phyloP scores from a whole-genome alignment of 345 rosid species.

The Citrus inodora region DNA sequence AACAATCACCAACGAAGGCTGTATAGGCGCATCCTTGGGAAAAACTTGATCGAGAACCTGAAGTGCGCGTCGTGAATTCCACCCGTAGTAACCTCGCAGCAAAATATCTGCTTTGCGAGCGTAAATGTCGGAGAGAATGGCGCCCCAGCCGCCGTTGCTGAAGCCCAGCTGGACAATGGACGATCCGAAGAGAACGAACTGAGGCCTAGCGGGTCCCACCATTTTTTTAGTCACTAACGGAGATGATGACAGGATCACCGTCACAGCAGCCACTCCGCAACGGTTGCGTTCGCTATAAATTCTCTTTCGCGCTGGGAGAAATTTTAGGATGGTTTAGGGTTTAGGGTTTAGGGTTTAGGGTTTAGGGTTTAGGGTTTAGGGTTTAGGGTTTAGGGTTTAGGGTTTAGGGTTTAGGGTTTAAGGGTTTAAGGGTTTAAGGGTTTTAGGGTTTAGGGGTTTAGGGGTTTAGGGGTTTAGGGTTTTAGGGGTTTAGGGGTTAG shows the following conservation, averaged over 20 bases:
- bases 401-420: no score
- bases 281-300: background rate
- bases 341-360: no score
- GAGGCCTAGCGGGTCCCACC: constrained; percentile 89
- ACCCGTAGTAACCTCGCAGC: constrained; percentile 83
- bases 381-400: no score
- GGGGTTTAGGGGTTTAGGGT: no score
- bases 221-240: constrained; percentile 17
- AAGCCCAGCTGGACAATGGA: constrained; percentile 94
- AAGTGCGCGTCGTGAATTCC: constrained; percentile 94
- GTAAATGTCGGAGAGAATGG: constrained; percentile 81
- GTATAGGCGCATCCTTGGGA: constrained; percentile 76
- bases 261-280: background rate
- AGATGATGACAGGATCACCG: background rate
- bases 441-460: no score
- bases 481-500: no score
- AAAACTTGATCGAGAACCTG: constrained; percentile 74
- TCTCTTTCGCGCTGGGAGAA: no score
- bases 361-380: no score
- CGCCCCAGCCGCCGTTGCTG: constrained; percentile 93
- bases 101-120: constrained; percentile 93
- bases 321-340: no score
- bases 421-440: no score
- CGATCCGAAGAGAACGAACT: constrained; percentile 92
- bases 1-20: constrained; percentile 81